Evolutionary conservation across 75 land plant species (phyloP).

Genomic region (Picea glauca): DNA sequence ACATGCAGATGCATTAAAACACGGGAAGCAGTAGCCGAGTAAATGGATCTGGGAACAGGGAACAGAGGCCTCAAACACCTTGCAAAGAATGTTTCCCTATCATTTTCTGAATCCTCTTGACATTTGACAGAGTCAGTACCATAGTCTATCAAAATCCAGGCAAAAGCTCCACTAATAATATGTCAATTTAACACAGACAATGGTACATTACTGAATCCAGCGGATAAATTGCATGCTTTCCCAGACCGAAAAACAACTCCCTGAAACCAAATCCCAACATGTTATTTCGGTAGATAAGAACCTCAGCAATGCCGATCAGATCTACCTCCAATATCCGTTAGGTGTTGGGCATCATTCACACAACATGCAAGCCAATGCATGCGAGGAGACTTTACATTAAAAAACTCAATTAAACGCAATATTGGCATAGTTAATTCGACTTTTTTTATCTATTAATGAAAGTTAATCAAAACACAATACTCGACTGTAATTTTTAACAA

Average conservation of each 20-base stretch:
- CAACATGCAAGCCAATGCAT: background rate
- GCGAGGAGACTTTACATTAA: background rate
- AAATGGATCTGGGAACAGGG: background rate
- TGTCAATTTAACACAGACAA: background rate
- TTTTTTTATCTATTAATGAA: too few relatives aligned
- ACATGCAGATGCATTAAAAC: background rate
- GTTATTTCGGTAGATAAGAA: background rate
- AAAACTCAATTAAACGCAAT: background rate
- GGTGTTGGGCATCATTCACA: background rate
- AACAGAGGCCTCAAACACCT: background rate
- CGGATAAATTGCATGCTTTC: background rate
- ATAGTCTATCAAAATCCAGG: background rate
- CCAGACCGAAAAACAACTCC: background rate
- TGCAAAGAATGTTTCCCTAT: background rate
- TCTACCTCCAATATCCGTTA: background rate
- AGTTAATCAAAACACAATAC: too few relatives aligned
- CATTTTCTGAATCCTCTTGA: too few relatives aligned
- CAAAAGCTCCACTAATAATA: background rate
- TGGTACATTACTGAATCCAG: background rate
- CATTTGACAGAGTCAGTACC: too few relatives aligned
- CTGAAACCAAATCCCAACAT: background rate
- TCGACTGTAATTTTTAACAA: too few relatives aligned
- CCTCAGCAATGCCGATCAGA: background rate
- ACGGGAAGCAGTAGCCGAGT: background rate
- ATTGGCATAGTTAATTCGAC: too few relatives aligned